Evolutionary conservation across 768 basidiomycete genomes (phyloP).

Genomic region (Pleurotus sapidus): DNA sequence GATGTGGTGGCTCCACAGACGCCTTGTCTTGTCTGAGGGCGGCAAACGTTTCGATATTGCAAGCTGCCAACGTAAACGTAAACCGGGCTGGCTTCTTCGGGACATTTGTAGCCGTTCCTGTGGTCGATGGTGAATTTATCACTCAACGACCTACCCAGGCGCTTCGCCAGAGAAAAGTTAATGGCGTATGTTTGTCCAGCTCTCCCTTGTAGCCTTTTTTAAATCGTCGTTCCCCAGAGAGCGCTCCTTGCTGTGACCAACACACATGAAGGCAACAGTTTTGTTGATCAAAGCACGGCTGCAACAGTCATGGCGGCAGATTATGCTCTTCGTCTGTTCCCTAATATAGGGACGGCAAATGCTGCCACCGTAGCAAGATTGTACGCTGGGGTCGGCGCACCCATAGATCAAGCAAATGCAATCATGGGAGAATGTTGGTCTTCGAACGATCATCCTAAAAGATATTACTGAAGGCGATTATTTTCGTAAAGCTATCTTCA

Average conservation of each 20-base stretch:
- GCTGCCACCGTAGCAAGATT: constrained; percentile 7
- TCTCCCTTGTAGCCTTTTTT: not conserved
- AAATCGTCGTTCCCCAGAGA: constrained; percentile 7
- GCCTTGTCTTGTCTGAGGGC: constrained; percentile 14
- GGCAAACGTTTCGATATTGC: constrained; percentile 14
- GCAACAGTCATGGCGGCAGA: constrained; percentile 6
- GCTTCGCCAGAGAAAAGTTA: not conserved
- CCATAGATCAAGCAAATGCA: constrained; percentile 27
- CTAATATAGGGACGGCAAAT: constrained; percentile 8
- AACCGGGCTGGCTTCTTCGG: constrained; percentile 20
- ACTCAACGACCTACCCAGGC: constrained; percentile 7
- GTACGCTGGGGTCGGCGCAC: constrained; percentile 13
- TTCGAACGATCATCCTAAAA: not conserved
- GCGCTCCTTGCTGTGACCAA: constrained; percentile 19
- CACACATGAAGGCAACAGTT: constrained; percentile 22
- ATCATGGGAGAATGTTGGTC: constrained; percentile 39
- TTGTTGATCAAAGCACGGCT: constrained; percentile 16
- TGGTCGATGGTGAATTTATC: constrained; percentile 30
- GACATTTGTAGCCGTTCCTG: constrained; percentile 25
- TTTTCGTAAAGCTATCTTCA: constrained; percentile 31
- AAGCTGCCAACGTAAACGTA: constrained; percentile 21
- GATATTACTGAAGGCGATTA: too few relatives aligned
- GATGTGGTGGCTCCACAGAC: constrained; percentile 12
- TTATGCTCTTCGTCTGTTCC: constrained; percentile 15
- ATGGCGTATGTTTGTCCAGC: not conserved